Conservation (phyloP, 805 yeast species). For the Candida maltosa region DNA sequence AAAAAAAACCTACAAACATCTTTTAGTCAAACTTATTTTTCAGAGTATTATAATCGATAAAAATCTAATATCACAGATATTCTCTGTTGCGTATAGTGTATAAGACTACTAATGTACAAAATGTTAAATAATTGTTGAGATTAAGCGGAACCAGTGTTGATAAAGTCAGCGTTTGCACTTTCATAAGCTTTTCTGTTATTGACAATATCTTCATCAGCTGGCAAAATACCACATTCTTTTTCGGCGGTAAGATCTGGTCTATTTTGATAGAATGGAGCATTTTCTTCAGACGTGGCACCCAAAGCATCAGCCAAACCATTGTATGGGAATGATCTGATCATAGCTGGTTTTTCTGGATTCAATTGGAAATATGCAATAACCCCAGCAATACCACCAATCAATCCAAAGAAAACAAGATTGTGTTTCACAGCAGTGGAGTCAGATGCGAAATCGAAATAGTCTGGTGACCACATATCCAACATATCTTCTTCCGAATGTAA, state of each 20-base stretch:
- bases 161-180: conserved; percentile 34
- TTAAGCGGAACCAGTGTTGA: too few species aligned
- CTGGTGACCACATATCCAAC: conserved; percentile 86
- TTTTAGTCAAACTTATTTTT: too few species aligned
- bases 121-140: too few species aligned
- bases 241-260: conserved; percentile 39
- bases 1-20: too few species aligned
- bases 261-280: conserved; percentile 41
- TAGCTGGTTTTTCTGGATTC: conserved; percentile 66
- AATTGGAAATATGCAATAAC: conserved; percentile 41
- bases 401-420: conserved; percentile 47
- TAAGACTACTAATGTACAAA: too few species aligned
- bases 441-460: conserved; percentile 57
- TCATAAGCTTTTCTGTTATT: conserved; percentile 30
- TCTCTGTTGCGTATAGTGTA: too few species aligned
- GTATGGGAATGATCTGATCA: conserved; percentile 71
- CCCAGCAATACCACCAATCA: conserved; percentile 42
- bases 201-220: conserved; percentile 24
- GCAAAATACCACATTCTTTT: conserved; percentile 32
- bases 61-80: too few species aligned
- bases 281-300: conserved; percentile 57
- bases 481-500: conserved; percentile 69
- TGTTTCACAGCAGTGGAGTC: conserved; percentile 60
- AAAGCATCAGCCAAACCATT: conserved; percentile 73
- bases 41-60: too few species aligned